phyloP scores from a whole-genome alignment of 2,329 filamentous ascomycete genomes.

The Arthrobotrys conoides region DNA sequence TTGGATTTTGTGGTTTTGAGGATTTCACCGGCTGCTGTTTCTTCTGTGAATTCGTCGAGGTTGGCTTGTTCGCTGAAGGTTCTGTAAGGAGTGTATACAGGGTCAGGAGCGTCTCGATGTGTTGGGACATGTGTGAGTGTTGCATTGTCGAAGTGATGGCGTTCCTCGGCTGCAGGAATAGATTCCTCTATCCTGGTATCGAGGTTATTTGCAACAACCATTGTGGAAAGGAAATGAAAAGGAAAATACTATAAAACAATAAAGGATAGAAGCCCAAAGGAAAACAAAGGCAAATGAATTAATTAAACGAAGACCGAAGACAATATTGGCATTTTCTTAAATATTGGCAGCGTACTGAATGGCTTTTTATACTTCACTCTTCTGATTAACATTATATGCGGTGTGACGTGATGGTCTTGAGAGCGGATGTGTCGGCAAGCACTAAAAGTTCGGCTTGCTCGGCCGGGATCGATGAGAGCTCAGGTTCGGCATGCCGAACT shows the following conservation, averaged over 20 bases:
- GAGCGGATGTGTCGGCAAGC: constrained; percentile 40
- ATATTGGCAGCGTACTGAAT: constrained; percentile 1
- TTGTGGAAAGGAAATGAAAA: constrained; percentile 9
- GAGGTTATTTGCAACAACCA: neutral
- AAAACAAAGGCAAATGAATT: neutral
- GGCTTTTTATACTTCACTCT: constrained; percentile 34
- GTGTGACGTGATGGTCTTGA: neutral
- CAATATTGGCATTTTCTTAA: constrained; percentile 15
- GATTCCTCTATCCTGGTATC: constrained; percentile 27
- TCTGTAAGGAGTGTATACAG: constrained; percentile 74
- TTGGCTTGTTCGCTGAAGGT: constrained; percentile 75
- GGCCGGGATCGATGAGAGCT: constrained; percentile 18
- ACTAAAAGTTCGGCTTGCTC: constrained; percentile 11
- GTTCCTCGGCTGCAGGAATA: constrained; percentile 15
- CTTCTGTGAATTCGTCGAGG: constrained; percentile 77
- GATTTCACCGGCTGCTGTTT: constrained; percentile 76
- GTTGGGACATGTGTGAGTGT: constrained; percentile 43
- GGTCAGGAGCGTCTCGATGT: constrained; percentile 35
- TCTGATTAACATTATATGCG: constrained; percentile 5
- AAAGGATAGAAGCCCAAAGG: constrained; percentile 3
- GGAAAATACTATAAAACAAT: constrained; percentile 1
- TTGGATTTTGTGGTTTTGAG: constrained; percentile 71
- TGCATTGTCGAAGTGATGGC: constrained; percentile 35
- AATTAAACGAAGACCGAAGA: neutral
- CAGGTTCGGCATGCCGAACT: constrained; percentile 24